A percentile compares a stretch with the other conserved stretches of the same genome.
phyloP scores from a whole-genome alignment of 129 eudicot species.

The Mikania micrantha region DNA sequence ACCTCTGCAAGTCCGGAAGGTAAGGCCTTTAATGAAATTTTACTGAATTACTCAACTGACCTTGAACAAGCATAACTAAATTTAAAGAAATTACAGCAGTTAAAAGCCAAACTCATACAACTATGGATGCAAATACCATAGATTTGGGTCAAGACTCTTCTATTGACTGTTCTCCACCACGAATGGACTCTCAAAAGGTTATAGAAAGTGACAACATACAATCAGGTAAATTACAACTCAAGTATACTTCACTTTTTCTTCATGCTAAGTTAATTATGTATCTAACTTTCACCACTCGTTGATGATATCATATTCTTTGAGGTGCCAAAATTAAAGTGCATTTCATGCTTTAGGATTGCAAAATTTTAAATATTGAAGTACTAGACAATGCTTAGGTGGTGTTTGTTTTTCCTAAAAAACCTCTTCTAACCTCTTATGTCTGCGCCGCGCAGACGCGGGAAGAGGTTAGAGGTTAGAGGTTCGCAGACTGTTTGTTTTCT shows the following conservation, averaged over 20 bases:
- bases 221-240: slow-evolving; percentile 40
- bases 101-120: slow-evolving; percentile 34
- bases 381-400: too few relatives aligned
- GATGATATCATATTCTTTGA: not conserved
- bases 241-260: not conserved
- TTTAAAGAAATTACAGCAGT: slow-evolving; percentile 30
- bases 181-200: slow-evolving; percentile 51
- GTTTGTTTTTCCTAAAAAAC: too few relatives aligned
- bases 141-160: slow-evolving; percentile 27
- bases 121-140: slow-evolving; percentile 30
- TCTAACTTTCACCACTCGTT: not conserved
- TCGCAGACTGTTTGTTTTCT: too few relatives aligned
- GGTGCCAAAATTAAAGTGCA: not conserved
- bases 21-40: slow-evolving; percentile 25
- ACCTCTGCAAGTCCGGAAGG: slow-evolving; percentile 55
- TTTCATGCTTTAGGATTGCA: slow-evolving; percentile 6
- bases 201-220: slow-evolving; percentile 44
- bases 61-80: slow-evolving; percentile 22
- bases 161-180: slow-evolving; percentile 38
- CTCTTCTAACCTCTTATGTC: too few relatives aligned
- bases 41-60: not conserved
- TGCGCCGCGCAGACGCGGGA: too few relatives aligned
- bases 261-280: not conserved
- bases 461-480: too few relatives aligned
- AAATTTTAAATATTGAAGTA: not conserved